Base-by-base conservation (phyloP, 2,329 filamentous ascomycete species). In the Trichoderma atrobrunneum region DNA sequence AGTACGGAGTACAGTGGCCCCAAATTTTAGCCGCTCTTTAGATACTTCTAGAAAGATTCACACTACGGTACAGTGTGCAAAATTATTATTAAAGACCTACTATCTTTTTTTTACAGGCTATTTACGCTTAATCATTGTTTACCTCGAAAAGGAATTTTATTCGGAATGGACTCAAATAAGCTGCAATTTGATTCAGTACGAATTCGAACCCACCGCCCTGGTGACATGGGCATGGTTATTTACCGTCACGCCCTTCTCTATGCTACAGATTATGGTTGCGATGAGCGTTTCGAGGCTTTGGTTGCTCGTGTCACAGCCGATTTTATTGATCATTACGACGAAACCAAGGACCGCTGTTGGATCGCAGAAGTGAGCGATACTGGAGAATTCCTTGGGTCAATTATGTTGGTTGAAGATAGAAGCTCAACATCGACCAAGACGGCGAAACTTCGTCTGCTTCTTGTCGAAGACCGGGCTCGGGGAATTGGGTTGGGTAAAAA, bases 241-340 rank as follows among this genome's bases (percentile, higher is more conserved):
- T 26, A 56, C 51, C 51, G 51, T 16, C 51, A 56, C 21, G 51
- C 10, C 51, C n/a, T 56, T 26, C 21, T 56, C 51, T 56, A 56
- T 26, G 51, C 51, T 16, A 11, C 21, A 56, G 51, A 56, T 26
- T 56, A 56, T 16, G 14, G 26, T 26, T 56, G 51, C 12, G 51
- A 56, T 26, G 51, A 56, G 26, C 51, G 24, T 16, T 56, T 56
- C 26, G 51, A 56, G 26, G 51, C 51, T 21, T 4, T 56, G 6
- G 51, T 56, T 56, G 51, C 51, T 26, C 21, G 26, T 16, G 26
- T 56, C n/a, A 26, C 51, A 24, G 51, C 51, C 5, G 51, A 48
- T 12, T 51, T 72, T 62, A 60, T 79, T 76, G 10, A 77, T 76
- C 65, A 56, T 26, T 56, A 56, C n/a, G 21, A 56, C 26, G 21